These are phyloP conservation scores for Phytophthora sp. DNA, from an alignment of 352 stramenopile species.

Conservation along the genomic window DNA sequence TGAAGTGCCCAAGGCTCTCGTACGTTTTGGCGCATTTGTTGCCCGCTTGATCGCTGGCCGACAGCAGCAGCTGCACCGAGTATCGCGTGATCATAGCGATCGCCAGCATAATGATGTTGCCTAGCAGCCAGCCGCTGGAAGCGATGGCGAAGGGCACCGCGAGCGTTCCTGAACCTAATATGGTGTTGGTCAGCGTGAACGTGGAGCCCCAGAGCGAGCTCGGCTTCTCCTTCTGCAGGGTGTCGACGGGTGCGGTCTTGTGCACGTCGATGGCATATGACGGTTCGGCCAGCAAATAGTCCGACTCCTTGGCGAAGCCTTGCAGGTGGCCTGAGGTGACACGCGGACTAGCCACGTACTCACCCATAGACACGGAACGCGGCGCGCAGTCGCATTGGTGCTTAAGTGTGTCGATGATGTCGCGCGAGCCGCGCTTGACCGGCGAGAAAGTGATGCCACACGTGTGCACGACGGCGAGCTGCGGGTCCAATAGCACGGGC, in stretches of 20 bases:
- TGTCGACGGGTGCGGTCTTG: slow-evolving; percentile 23
- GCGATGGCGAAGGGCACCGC: slow-evolving; percentile 76
- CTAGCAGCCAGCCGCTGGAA: slow-evolving; percentile 72
- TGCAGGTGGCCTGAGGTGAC: slow-evolving; percentile 10
- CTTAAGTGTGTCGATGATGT: slow-evolving; percentile 64
- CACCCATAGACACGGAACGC: slow-evolving; percentile 70
- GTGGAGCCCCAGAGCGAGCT: slow-evolving; percentile 70
- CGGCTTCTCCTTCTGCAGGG: slow-evolving; percentile 21
- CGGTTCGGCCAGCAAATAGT: slow-evolving; percentile 28
- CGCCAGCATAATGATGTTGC: slow-evolving; percentile 68
- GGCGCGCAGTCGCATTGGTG: slow-evolving; percentile 70
- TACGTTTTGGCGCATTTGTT: slow-evolving; percentile 74
- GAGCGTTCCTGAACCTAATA: slow-evolving; percentile 74
- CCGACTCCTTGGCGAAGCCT: slow-evolving; percentile 32
- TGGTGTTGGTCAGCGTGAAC: slow-evolving; percentile 82
- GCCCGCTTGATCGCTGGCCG: slow-evolving; percentile 66
- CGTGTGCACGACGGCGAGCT: slow-evolving; percentile 36
- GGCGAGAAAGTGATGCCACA: slow-evolving; percentile 48
- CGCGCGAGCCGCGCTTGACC: slow-evolving; percentile 49
- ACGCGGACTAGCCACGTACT: slow-evolving; percentile 74
- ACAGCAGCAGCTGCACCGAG: slow-evolving; percentile 71
- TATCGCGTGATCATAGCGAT: slow-evolving; percentile 83
- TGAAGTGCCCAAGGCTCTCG: slow-evolving; percentile 76
- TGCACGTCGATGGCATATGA: slow-evolving; percentile 45
- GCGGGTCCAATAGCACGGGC: slow-evolving; percentile 24